Base-by-base conservation (phyloP, 1,284 basidiomycete genomes). In the Tilletiopsis washingtonensis region DNA sequence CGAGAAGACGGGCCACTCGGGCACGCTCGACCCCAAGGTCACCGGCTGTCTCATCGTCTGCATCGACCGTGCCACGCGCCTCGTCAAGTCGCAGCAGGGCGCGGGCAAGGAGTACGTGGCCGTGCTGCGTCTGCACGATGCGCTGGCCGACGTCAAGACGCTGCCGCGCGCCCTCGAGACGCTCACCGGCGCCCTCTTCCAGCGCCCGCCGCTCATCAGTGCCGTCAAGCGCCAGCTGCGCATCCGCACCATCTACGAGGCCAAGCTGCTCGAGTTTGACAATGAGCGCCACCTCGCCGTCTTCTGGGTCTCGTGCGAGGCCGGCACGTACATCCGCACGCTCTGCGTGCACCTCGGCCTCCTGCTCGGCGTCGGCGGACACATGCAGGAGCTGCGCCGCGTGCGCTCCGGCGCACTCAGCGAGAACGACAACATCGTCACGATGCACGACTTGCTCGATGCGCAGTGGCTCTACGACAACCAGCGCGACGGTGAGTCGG, bases 71-170 rank as follows among this genome's bases (percentile, higher is more conserved):
- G 94, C 94, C n/a, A 99, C 94, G 6, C 81, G 94, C 66, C 80
- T 99, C n/a, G 94, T 99, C 57, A 99, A 99, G 78, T 94, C 90
- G 32, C 93, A 96, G 74, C 91, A 96, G 75, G 87, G 89, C 48
- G 91, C 91, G 75, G 93, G 93, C 69, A 99, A 99, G 79, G 93
- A 98, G 76, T 99, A 99, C 74, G 91, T 99, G 57, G 90, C 88
- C 69, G 91, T 99, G 45, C 80, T 97, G 32, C 84, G 94, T 56
- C 79, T 98, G 44, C 94, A 99, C 78, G 84, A 85, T 57, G 78
- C 78, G 48, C 81, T 97, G 24, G 79, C 84, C 36, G 85, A 85
- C 65, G 84, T 90, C 53, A 82, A 88, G 59, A 82, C 87, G 37
- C 83, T 98, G 58, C 87, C 91, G 43, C 84, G 91, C 56, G 90